A percentile compares a stretch with the other conserved stretches of the same genome.
Evolutionary conservation across 768 basidiomycete species (phyloP).

Genomic region (Calocybe gangraenosa): DNA sequence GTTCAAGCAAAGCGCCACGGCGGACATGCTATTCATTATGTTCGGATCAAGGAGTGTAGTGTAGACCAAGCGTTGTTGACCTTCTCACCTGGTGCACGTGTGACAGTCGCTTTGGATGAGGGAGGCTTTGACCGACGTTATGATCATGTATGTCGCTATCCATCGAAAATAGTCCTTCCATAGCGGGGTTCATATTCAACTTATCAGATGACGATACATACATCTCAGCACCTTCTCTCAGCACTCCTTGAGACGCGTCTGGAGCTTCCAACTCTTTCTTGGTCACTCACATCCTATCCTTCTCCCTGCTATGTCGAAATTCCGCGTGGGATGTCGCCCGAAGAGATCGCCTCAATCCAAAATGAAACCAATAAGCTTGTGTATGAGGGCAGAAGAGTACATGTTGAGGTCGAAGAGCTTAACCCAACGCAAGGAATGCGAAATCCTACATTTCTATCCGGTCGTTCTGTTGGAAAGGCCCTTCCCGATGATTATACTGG

Average conservation of each 20-base stretch:
- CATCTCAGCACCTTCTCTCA: conserved; percentile 79
- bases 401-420: conserved; percentile 74
- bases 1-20: conserved; percentile 65
- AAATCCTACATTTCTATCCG: conserved; percentile 36
- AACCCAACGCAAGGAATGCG: conserved; percentile 31
- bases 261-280: conserved; percentile 68
- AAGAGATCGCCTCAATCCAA: conserved; percentile 62
- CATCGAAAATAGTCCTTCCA: neutral
- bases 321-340: conserved; percentile 57
- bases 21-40: conserved; percentile 72
- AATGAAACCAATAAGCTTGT: conserved; percentile 62
- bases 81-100: conserved; percentile 48
- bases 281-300: conserved; percentile 73
- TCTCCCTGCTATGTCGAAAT: conserved; percentile 75
- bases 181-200: neutral
- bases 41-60: conserved; percentile 38
- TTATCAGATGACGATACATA: conserved; percentile 75
- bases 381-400: conserved; percentile 61
- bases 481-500: conserved; percentile 74
- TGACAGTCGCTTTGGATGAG: conserved; percentile 51
- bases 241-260: conserved; percentile 68
- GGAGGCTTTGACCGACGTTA: conserved; percentile 61
- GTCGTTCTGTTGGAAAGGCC: conserved; percentile 50
- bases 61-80: conserved; percentile 38
- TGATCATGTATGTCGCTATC: conserved; percentile 56